Evolutionary conservation across 306 rosid genomes (phyloP).

Genomic region (Begonia loranthoides): DNA sequence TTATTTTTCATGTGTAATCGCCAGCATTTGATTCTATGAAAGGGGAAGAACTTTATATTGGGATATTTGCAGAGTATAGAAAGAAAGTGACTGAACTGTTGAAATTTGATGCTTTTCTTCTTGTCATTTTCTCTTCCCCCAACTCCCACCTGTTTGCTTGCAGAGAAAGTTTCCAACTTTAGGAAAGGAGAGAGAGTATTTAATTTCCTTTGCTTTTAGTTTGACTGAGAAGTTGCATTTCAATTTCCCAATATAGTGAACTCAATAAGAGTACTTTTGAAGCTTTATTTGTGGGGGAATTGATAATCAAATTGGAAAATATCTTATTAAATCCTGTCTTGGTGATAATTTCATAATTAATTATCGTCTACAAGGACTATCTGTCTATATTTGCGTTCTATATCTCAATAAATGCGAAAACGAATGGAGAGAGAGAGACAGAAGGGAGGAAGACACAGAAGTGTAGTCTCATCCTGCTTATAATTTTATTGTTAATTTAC

Average conservation of each 20-base stretch:
- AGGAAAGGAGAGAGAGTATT: neutral
- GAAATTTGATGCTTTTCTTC: conserved; percentile 9
- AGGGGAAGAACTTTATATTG: conserved; percentile 28
- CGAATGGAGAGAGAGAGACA: too few relatives aligned
- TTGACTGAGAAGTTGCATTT: neutral
- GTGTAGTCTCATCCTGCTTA: conserved; percentile 5
- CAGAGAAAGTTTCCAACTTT: conserved; percentile 8
- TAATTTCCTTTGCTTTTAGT: neutral
- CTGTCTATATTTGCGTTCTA: conserved; percentile 1
- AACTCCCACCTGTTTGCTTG: neutral
- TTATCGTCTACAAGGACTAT: neutral
- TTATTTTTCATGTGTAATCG: conserved; percentile 9
- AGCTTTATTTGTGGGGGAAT: neutral
- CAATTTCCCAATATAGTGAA: neutral
- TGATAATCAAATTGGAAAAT: neutral
- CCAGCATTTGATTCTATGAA: conserved; percentile 24
- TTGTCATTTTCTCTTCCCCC: neutral
- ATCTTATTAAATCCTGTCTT: neutral
- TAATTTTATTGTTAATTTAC: too few relatives aligned
- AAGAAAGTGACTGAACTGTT: conserved; percentile 33
- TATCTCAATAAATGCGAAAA: conserved; percentile 20
- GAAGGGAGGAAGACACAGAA: too few relatives aligned
- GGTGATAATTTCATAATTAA: neutral
- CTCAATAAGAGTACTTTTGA: neutral
- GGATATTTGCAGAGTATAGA: conserved; percentile 23